Evolutionary conservation across 805 yeast species (phyloP).

Genomic region (Pichia manshurica): DNA sequence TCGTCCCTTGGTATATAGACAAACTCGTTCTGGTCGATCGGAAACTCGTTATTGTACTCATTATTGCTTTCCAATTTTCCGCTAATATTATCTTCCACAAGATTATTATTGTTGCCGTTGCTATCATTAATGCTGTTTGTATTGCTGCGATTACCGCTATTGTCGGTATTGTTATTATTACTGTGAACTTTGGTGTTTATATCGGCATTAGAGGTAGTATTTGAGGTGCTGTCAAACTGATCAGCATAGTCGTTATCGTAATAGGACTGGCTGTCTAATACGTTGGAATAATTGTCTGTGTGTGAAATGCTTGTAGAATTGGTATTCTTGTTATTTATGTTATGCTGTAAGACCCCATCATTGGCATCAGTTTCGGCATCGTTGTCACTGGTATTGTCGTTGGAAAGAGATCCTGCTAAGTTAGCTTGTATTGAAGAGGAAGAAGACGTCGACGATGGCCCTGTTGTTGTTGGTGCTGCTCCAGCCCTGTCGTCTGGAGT

Average conservation of each 20-base stretch:
- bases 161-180: background rate
- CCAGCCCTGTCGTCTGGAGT: background rate
- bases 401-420: too few relatives aligned
- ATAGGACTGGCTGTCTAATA: too few relatives aligned
- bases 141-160: background rate
- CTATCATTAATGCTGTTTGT: background rate
- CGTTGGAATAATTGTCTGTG: too few relatives aligned
- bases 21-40: background rate
- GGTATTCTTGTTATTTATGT: background rate
- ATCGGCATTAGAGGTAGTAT: too few relatives aligned
- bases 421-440: too few relatives aligned
- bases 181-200: background rate
- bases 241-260: too few relatives aligned
- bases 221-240: too few relatives aligned
- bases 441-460: too few relatives aligned
- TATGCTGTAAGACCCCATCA: too few relatives aligned
- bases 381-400: too few relatives aligned
- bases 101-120: background rate
- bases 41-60: background rate
- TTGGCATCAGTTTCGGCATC: too few relatives aligned
- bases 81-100: slow-evolving; percentile 2
- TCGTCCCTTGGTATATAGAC: slow-evolving; percentile 4
- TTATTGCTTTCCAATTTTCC: background rate
- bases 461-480: too few relatives aligned
- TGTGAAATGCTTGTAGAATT: background rate